Percentiles rank a stretch among this genome's conserved stretches.
phyloP scores from a whole-genome alignment of 2,329 filamentous ascomycete species.

The Hymenoscyphus linearis region DNA sequence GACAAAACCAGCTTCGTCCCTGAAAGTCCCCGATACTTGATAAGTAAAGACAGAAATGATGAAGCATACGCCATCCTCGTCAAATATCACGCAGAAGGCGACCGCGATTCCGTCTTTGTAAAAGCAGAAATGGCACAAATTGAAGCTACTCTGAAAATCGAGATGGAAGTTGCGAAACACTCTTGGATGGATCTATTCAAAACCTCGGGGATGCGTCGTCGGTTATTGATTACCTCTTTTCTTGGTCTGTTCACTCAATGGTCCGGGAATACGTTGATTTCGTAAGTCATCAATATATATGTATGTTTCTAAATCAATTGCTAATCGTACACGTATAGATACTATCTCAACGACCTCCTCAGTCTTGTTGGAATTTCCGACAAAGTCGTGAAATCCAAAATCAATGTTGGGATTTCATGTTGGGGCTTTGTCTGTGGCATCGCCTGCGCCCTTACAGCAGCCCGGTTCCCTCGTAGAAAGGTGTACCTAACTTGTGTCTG shows the following conservation, averaged over 20 bases:
- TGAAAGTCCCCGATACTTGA: conserved; percentile 52
- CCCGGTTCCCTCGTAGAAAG: conserved; percentile 40
- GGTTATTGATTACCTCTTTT: conserved; percentile 43
- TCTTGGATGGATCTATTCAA: conserved; percentile 49
- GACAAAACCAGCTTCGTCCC: conserved; percentile 37
- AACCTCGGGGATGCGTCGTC: conserved; percentile 44
- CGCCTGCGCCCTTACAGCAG: conserved; percentile 37
- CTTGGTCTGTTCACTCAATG: conserved; percentile 51
- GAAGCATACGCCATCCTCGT: conserved; percentile 51
- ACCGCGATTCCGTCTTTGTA: conserved; percentile 46
- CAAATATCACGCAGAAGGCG: conserved; percentile 48
- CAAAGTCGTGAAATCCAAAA: conserved; percentile 39
- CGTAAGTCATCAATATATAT: conserved; percentile 10
- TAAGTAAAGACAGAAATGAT: conserved; percentile 51
- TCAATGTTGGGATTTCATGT: conserved; percentile 42
- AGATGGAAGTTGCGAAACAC: conserved; percentile 47
- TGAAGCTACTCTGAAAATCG: conserved; percentile 48
- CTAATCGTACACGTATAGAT: background rate
- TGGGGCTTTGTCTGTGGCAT: conserved; percentile 42
- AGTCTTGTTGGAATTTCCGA: conserved; percentile 41
- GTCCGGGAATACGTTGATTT: conserved; percentile 42
- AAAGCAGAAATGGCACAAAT: conserved; percentile 58
- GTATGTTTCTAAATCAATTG: background rate
- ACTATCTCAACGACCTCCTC: conserved; percentile 44
- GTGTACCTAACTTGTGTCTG: conserved; percentile 49